These are phyloP conservation scores for Glycine latifolia DNA, from an alignment of 306 rosid species.

Conservation along the genomic window DNA sequence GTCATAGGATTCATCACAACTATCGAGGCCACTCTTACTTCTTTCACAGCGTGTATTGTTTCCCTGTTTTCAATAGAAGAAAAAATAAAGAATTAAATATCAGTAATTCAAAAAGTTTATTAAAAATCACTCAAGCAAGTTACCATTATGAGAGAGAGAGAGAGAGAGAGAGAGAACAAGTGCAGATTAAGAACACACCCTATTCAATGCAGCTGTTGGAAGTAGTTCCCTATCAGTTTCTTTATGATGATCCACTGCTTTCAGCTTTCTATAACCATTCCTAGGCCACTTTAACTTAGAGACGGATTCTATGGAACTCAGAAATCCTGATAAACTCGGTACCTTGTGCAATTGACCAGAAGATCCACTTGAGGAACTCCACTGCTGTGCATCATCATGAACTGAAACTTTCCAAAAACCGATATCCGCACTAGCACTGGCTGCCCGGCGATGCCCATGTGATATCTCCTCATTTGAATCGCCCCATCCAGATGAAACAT, in stretches of 20 bases:
- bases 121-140: constrained; percentile 1
- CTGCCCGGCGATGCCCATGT: constrained; percentile 81
- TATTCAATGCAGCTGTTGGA: constrained; percentile 61
- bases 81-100: not conserved
- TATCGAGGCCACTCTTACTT: constrained; percentile 74
- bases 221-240: constrained; percentile 56
- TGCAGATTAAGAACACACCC: constrained; percentile 61
- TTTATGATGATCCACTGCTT: constrained; percentile 57
- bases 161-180: not conserved
- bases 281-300: constrained; percentile 75
- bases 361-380: constrained; percentile 53
- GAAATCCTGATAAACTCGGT: constrained; percentile 85
- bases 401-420: constrained; percentile 83
- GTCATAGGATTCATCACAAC: constrained; percentile 69
- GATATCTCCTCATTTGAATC: constrained; percentile 56
- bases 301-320: constrained; percentile 70
- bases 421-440: constrained; percentile 89
- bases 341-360: constrained; percentile 67
- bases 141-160: constrained; percentile 24
- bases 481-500: constrained; percentile 50
- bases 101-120: constrained; percentile 26
- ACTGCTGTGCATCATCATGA: constrained; percentile 58
- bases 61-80: constrained; percentile 52
- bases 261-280: constrained; percentile 82
- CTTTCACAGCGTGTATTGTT: constrained; percentile 65